A percentile compares a stretch with the other conserved stretches of the same genome.
Evolutionary conservation across 805 yeast genomes (phyloP).

Genomic region (Crinitomyces ghanaensis): DNA sequence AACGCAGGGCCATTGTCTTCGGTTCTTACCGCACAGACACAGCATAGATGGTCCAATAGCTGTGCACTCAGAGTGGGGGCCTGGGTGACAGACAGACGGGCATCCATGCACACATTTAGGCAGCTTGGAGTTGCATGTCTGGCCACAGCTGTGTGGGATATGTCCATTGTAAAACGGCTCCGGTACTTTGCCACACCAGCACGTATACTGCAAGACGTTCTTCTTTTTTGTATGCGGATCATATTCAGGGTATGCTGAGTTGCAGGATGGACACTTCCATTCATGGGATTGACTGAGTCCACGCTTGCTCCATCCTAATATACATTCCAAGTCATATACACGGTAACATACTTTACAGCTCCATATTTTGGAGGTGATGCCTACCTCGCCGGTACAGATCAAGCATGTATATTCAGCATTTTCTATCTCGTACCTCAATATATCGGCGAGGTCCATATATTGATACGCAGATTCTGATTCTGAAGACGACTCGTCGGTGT

Average conservation of each 20-base stretch:
- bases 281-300: slow-evolving; percentile 28
- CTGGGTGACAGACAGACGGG: slow-evolving; percentile 72
- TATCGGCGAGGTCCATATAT: slow-evolving; percentile 22
- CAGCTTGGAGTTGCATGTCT: slow-evolving; percentile 53
- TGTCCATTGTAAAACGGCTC: slow-evolving; percentile 45
- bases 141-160: slow-evolving; percentile 83
- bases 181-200: slow-evolving; percentile 81
- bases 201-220: slow-evolving; percentile 48
- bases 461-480: slow-evolving; percentile 13
- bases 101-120: slow-evolving; percentile 55
- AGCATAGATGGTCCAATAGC: slow-evolving; percentile 61
- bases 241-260: slow-evolving; percentile 34
- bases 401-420: slow-evolving; percentile 71
- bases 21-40: slow-evolving; percentile 64
- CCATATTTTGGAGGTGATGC: slow-evolving; percentile 58
- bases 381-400: slow-evolving; percentile 79
- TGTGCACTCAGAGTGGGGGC: slow-evolving; percentile 73
- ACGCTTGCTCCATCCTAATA: slow-evolving; percentile 72
- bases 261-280: slow-evolving; percentile 88
- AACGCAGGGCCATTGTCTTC: slow-evolving; percentile 59
- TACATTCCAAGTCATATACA: slow-evolving; percentile 78
- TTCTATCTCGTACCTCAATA: slow-evolving; percentile 44
- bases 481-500: not conserved
- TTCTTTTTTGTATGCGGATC: too few relatives aligned
- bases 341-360: slow-evolving; percentile 67